Conservation (phyloP, 768 basidiomycete species). For the Kwoniella sp. region DNA sequence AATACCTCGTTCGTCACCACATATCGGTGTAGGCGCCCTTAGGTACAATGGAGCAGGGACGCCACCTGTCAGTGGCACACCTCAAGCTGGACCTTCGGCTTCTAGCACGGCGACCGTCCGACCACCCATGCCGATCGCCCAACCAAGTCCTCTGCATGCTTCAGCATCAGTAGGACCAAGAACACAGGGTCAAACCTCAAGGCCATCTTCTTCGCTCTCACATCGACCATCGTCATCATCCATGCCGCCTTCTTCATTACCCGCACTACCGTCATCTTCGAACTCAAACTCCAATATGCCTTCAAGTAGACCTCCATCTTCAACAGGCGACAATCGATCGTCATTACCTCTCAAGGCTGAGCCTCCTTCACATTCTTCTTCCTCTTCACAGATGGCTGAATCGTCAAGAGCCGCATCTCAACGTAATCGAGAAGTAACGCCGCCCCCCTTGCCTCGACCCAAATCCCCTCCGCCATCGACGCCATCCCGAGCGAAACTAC, state of each 20-base stretch:
- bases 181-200: constrained; percentile 7
- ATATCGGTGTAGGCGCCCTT: constrained; percentile 2
- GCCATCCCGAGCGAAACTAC: constrained; percentile 37
- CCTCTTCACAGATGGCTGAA: not conserved
- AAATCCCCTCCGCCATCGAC: constrained; percentile 49
- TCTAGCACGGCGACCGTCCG: constrained; percentile 14
- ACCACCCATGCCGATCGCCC: constrained; percentile 13
- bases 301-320: constrained; percentile 21
- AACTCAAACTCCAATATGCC: constrained; percentile 12
- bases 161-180: not conserved
- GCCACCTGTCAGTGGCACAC: constrained; percentile 1
- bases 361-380: not conserved
- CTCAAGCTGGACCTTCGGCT: constrained; percentile 13
- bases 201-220: constrained; percentile 25
- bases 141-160: constrained; percentile 13
- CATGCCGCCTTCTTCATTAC: constrained; percentile 28
- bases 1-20: constrained; percentile 17
- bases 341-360: not conserved
- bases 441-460: constrained; percentile 30
- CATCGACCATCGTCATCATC: constrained; percentile 25
- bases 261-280: constrained; percentile 19
- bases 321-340: constrained; percentile 12
- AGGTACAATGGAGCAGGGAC: constrained; percentile 2
- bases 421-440: constrained; percentile 32
- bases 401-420: constrained; percentile 11